Conservation (phyloP, 345 rosid species). For the Aethionema arabicum region DNA sequence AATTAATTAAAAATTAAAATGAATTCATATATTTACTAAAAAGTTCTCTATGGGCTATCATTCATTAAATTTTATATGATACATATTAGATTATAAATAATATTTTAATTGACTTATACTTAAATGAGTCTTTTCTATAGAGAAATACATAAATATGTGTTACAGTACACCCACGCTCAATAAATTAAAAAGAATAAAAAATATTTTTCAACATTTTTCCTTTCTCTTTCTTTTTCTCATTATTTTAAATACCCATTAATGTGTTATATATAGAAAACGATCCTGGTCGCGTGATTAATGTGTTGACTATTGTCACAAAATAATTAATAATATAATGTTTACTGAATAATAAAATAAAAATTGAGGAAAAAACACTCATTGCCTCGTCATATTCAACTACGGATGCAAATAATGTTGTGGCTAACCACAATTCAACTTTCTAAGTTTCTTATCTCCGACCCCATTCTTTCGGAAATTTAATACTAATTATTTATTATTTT, state of each 20-base stretch:
- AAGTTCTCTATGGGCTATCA: too few relatives aligned
- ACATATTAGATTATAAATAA: too few relatives aligned
- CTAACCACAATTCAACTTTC: conserved; percentile 30
- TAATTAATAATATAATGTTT: neutral
- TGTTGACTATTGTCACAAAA: conserved; percentile 34
- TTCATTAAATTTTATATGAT: too few relatives aligned
- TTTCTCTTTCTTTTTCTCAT: neutral
- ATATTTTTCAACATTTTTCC: too few relatives aligned
- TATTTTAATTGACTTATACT: too few relatives aligned
- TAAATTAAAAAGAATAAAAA: too few relatives aligned
- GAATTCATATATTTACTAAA: too few relatives aligned
- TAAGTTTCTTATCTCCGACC: conserved; percentile 25
- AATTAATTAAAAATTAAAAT: too few relatives aligned
- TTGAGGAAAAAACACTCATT: conserved; percentile 31
- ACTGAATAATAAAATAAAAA: conserved; percentile 7
- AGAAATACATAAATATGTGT: too few relatives aligned
- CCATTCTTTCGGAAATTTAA: neutral
- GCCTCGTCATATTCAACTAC: conserved; percentile 39
- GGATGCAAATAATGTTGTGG: conserved; percentile 37
- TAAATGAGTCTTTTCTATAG: too few relatives aligned
- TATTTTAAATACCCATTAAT: neutral
- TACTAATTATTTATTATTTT: neutral
- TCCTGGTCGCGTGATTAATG: conserved; percentile 27
- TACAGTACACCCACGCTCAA: too few relatives aligned
- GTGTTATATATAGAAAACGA: neutral